Conservation (phyloP, 805 yeast species). For the Cyberlindnera meyerae region DNA sequence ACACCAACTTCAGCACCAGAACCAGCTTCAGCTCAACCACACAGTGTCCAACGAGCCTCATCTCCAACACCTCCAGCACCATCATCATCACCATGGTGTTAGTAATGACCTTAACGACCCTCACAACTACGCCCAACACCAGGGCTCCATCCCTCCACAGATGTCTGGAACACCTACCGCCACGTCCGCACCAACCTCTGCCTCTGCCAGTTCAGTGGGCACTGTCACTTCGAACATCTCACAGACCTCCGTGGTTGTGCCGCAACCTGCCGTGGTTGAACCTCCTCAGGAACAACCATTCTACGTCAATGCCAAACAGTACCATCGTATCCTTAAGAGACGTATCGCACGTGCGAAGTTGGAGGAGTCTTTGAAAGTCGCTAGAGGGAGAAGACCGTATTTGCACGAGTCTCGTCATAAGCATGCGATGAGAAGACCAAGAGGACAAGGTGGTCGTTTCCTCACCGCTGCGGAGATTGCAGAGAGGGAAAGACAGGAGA, state of each 20-base stretch:
- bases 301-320: constrained; percentile 96
- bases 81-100: no score
- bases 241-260: no score
- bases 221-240: no score
- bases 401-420: constrained; percentile 95
- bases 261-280: background rate
- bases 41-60: background rate
- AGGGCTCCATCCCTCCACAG: background rate
- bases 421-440: constrained; percentile 98
- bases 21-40: background rate
- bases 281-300: constrained; percentile 73
- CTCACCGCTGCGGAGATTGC: constrained; percentile 85
- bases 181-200: background rate
- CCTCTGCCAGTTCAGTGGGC: no score
- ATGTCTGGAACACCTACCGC: constrained; percentile 1
- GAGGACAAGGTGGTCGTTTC: constrained; percentile 98
- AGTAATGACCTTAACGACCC: background rate
- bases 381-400: constrained; percentile 89
- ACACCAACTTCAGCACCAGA: background rate
- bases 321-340: constrained; percentile 88
- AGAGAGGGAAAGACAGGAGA: constrained; percentile 43
- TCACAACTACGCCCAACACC: background rate
- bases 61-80: background rate
- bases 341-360: constrained; percentile 90
- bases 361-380: constrained; percentile 82